Conservation (phyloP, 2,329 filamentous ascomycete genomes). For the Sarocladiaceae sp. region DNA sequence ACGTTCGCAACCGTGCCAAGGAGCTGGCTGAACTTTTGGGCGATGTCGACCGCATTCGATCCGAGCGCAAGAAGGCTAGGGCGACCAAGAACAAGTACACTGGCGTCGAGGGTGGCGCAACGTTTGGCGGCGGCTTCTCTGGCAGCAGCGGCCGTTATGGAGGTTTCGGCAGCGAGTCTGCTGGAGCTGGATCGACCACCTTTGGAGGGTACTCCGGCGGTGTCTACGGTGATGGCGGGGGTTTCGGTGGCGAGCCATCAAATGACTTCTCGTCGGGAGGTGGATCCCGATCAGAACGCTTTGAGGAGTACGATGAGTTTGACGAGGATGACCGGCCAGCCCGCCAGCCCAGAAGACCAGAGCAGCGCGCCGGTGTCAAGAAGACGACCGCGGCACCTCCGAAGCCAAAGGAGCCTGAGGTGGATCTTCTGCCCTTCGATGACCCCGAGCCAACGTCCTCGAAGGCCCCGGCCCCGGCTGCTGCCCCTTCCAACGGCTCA, state of each 20-base stretch:
- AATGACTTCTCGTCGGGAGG: slow-evolving; percentile 63
- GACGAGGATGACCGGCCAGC: slow-evolving; percentile 61
- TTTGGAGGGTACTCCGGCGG: slow-evolving; percentile 60
- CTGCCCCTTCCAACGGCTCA: slow-evolving; percentile 38
- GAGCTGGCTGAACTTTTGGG: slow-evolving; percentile 89
- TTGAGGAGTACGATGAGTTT: slow-evolving; percentile 96
- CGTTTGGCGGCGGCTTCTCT: slow-evolving; percentile 53
- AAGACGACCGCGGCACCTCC: slow-evolving; percentile 53
- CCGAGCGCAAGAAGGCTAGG: slow-evolving; percentile 83
- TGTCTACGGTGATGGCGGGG: slow-evolving; percentile 94
- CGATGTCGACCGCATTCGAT: slow-evolving; percentile 81
- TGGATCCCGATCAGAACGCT: slow-evolving; percentile 60
- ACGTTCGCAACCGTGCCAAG: slow-evolving; percentile 93
- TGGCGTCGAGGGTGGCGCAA: slow-evolving; percentile 78
- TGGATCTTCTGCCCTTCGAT: slow-evolving; percentile 90
- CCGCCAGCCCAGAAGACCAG: slow-evolving; percentile 21
- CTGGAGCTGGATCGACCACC: slow-evolving; percentile 35
- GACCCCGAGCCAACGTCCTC: slow-evolving; percentile 54
- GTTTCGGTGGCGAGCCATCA: slow-evolving; percentile 69
- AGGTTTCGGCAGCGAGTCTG: slow-evolving; percentile 85
- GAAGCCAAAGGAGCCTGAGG: slow-evolving; percentile 82
- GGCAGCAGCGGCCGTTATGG: slow-evolving; percentile 60
- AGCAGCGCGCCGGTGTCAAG: slow-evolving; percentile 23
- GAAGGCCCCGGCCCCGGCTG: slow-evolving; percentile 31
- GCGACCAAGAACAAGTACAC: slow-evolving; percentile 90